phyloP scores from a whole-genome alignment of 331 rosid genomes.

The Saraca asoca region DNA sequence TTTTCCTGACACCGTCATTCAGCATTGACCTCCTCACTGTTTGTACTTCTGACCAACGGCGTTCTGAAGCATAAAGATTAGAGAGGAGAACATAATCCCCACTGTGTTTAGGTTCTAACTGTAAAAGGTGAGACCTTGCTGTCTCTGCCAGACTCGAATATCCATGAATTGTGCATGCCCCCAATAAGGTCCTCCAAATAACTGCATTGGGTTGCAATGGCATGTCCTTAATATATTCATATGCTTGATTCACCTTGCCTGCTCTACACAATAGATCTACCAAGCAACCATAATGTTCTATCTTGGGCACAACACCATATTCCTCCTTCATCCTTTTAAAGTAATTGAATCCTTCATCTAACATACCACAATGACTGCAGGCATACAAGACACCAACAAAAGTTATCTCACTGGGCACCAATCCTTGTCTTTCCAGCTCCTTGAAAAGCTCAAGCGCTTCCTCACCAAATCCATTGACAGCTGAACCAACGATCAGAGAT shows the following conservation, averaged over 20 bases:
- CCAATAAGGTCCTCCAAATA: constrained; percentile 87
- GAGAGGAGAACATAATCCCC: constrained; percentile 94
- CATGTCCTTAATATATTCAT: constrained; percentile 69
- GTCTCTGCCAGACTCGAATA: constrained; percentile 62
- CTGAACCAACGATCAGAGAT: constrained; percentile 79
- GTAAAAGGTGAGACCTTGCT: constrained; percentile 62
- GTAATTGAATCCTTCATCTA: constrained; percentile 74
- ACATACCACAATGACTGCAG: constrained; percentile 89
- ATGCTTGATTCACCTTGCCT: constrained; percentile 76
- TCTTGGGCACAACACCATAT: constrained; percentile 64
- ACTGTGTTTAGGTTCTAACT: constrained; percentile 70
- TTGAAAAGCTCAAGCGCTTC: constrained; percentile 72
- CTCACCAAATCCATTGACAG: constrained; percentile 83
- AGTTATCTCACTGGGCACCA: constrained; percentile 71
- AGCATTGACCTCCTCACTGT: constrained; percentile 67
- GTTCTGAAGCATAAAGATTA: constrained; percentile 83
- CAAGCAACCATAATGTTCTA: constrained; percentile 91
- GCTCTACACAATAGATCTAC: constrained; percentile 85
- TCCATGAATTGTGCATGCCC: constrained; percentile 85
- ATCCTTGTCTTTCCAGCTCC: constrained; percentile 54
- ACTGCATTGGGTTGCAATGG: constrained; percentile 75
- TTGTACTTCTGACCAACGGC: constrained; percentile 85
- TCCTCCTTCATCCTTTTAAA: constrained; percentile 72
- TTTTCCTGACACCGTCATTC: constrained; percentile 75
- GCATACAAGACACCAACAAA: constrained; percentile 93